Conservation (phyloP, 2,329 filamentous ascomycete genomes). For the Calonectria henricotiae region DNA sequence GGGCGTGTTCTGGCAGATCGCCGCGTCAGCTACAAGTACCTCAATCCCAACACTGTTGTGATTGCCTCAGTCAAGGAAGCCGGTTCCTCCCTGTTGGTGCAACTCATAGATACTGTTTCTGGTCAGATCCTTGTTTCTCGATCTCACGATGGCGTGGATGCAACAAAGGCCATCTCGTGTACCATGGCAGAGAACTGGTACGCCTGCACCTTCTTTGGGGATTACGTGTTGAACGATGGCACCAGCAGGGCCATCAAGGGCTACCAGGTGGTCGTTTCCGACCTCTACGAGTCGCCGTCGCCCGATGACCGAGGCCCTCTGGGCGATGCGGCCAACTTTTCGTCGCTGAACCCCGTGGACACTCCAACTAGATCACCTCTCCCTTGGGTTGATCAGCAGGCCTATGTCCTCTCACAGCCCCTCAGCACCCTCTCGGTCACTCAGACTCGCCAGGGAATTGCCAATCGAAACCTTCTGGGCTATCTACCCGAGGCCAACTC, state of each 20-base stretch:
- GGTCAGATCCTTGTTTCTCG: conserved; percentile 84
- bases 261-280: conserved; percentile 87
- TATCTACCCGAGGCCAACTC: conserved; percentile 82
- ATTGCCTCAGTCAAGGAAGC: conserved; percentile 78
- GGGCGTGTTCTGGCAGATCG: conserved; percentile 93
- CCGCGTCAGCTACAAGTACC: conserved; percentile 96
- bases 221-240: conserved; percentile 72
- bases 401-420: conserved; percentile 85
- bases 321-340: conserved; percentile 80
- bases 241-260: conserved; percentile 78
- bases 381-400: conserved; percentile 85
- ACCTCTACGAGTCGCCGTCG: conserved; percentile 89
- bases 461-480: conserved; percentile 85
- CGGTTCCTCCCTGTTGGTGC: conserved; percentile 76
- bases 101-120: conserved; percentile 89
- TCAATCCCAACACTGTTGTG: conserved; percentile 89
- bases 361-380: conserved; percentile 70
- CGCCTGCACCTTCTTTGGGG: conserved; percentile 83
- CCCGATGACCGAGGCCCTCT: conserved; percentile 90
- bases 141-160: conserved; percentile 82
- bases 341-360: conserved; percentile 79
- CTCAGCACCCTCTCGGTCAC: conserved; percentile 87
- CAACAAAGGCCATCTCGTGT: conserved; percentile 81
- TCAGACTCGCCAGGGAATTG: conserved; percentile 93
- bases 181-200: conserved; percentile 96